These are phyloP conservation scores for Pythium rhizo-oryzae DNA, from an alignment of 352 stramenopile species.

Conservation along the genomic window DNA sequence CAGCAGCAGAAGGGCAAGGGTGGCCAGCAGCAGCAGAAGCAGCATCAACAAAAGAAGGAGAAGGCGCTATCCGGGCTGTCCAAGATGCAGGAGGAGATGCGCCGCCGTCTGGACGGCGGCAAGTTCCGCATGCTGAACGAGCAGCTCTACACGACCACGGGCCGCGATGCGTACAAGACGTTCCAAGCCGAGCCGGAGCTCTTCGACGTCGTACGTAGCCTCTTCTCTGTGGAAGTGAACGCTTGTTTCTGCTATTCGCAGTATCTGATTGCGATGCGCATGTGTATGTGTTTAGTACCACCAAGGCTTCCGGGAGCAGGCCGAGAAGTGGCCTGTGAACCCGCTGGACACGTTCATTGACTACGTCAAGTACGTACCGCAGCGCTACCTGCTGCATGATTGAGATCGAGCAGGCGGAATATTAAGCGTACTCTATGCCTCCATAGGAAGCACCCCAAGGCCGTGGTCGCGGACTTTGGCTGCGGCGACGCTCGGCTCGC, in stretches of 20 bases:
- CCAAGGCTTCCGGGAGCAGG: slow-evolving; percentile 97
- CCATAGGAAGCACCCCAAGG: slow-evolving; percentile 61
- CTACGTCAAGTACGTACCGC: slow-evolving; percentile 86
- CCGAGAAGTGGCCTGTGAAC: slow-evolving; percentile 96
- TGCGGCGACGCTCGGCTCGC: slow-evolving; percentile 97
- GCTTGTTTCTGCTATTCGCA: too few relatives aligned
- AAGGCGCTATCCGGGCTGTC: slow-evolving; percentile 41
- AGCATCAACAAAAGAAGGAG: slow-evolving; percentile 30
- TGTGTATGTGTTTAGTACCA: slow-evolving; percentile 86
- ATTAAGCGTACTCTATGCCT: too few relatives aligned
- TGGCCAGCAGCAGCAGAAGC: slow-evolving; percentile 37
- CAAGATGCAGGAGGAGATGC: slow-evolving; percentile 79
- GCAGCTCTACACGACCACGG: slow-evolving; percentile 97
- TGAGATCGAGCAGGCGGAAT: too few relatives aligned
- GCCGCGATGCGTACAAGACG: slow-evolving; percentile 84
- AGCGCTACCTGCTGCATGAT: too few relatives aligned
- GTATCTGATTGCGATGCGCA: too few relatives aligned
- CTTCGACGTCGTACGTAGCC: slow-evolving; percentile 92
- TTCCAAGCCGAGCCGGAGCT: slow-evolving; percentile 95
- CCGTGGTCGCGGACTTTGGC: slow-evolving; percentile 97
- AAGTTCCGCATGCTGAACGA: slow-evolving; percentile 99
- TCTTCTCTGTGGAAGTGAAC: too few relatives aligned
- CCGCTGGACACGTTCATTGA: slow-evolving; percentile 97
- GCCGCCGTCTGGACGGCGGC: slow-evolving; percentile 89
- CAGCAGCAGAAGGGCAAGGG: too few relatives aligned